Conservation (phyloP, 345 rosid genomes). For the Moringa oleifera region DNA sequence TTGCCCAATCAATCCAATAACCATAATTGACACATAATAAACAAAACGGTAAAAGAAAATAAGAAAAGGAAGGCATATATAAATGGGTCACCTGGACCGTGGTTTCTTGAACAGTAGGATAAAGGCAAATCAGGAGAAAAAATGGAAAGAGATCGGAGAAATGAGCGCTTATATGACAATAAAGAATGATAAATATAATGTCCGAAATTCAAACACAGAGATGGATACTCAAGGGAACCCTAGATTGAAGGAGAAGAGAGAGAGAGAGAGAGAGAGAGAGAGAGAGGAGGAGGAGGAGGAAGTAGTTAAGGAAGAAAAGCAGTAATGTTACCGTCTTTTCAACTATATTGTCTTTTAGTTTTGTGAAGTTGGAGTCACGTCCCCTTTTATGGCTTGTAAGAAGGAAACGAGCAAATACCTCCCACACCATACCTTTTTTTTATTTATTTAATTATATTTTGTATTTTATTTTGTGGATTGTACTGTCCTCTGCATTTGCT, state of each 20-base stretch:
- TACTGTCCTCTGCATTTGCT: neutral
- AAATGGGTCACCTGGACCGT: too few relatives aligned
- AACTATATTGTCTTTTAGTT: slow-evolving; percentile 18
- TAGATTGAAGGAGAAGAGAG: slow-evolving; percentile 19
- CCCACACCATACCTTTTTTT: slow-evolving; percentile 15
- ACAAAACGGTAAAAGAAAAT: too few relatives aligned
- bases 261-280: slow-evolving; percentile 12
- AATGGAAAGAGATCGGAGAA: slow-evolving; percentile 13
- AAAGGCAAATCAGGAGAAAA: too few relatives aligned
- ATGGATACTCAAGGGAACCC: slow-evolving; percentile 19
- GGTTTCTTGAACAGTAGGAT: too few relatives aligned
- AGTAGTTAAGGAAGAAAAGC: neutral
- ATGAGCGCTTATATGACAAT: slow-evolving; percentile 10
- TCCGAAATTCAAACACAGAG: neutral
- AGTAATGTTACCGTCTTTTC: slow-evolving; percentile 19
- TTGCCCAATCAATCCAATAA: neutral
- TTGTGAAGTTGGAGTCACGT: slow-evolving; percentile 13
- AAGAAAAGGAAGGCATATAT: too few relatives aligned
- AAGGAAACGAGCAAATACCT: slow-evolving; percentile 14
- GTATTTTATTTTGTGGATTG: neutral
- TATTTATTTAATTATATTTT: neutral
- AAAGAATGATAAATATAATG: too few relatives aligned
- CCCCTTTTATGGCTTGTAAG: slow-evolving; percentile 29
- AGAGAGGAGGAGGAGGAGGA: slow-evolving; percentile 9
- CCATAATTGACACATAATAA: neutral